These are phyloP conservation scores for Raffaelea deltoideospora DNA, from an alignment of 2,329 filamentous ascomycete species.

Conservation along the genomic window DNA sequence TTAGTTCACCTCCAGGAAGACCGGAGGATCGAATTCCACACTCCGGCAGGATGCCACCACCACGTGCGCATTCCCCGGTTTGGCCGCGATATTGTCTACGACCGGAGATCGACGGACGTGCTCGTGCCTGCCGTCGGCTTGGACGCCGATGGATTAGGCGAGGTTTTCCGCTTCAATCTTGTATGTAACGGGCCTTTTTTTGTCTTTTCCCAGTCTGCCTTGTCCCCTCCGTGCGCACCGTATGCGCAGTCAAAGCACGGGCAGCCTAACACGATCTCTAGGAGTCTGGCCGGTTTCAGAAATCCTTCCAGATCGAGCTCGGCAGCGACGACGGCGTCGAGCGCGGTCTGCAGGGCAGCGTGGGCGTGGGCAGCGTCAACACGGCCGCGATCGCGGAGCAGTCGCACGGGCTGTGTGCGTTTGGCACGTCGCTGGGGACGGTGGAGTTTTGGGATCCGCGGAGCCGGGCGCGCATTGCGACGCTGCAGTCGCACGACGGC, in stretches of 20 bases:
- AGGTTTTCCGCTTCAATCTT: slow-evolving; percentile 85
- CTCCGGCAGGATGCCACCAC: slow-evolving; percentile 74
- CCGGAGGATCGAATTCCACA: slow-evolving; percentile 85
- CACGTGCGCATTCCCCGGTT: slow-evolving; percentile 82
- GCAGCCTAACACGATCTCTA: background rate
- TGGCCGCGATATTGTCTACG: slow-evolving; percentile 78
- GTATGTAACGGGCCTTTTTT: slow-evolving; percentile 2
- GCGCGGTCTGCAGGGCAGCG: slow-evolving; percentile 70
- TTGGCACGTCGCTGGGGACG: slow-evolving; percentile 88
- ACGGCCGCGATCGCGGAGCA: slow-evolving; percentile 73
- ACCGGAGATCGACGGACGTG: slow-evolving; percentile 67
- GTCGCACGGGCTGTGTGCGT: slow-evolving; percentile 80
- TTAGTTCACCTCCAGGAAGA: slow-evolving; percentile 76
- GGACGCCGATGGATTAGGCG: slow-evolving; percentile 71
- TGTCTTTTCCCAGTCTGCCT: background rate
- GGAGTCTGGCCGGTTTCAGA: slow-evolving; percentile 87
- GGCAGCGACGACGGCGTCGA: slow-evolving; percentile 65
- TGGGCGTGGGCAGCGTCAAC: slow-evolving; percentile 75
- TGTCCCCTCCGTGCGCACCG: no score
- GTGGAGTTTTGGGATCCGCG: slow-evolving; percentile 95
- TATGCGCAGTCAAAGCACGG: background rate
- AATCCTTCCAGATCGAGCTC: slow-evolving; percentile 80
- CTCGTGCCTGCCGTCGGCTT: slow-evolving; percentile 79
- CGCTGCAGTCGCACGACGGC: slow-evolving; percentile 52
- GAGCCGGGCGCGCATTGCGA: slow-evolving; percentile 64